Conservation (phyloP, 495 filamentous ascomycete genomes). For the Thozetella sp. region DNA sequence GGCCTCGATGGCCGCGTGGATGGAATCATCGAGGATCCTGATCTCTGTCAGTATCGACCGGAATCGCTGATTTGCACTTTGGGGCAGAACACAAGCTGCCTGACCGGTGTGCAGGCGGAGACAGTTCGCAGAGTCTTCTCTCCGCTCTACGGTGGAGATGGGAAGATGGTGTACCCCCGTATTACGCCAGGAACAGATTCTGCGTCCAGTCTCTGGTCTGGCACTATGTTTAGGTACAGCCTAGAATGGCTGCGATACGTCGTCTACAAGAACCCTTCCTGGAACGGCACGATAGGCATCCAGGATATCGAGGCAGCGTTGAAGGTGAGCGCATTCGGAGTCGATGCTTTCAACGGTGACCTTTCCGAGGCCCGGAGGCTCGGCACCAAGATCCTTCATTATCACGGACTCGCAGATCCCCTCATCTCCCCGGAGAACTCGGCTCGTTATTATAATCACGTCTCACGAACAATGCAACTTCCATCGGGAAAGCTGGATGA, state of each 20-base stretch:
- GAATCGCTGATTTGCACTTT: conserved; percentile 44
- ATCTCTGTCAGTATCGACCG: conserved; percentile 50
- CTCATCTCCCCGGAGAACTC: conserved; percentile 35
- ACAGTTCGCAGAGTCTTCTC: conserved; percentile 49
- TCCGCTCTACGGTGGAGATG: conserved; percentile 47
- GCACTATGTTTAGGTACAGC: no score
- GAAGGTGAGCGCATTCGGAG: no score
- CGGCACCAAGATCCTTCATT: conserved; percentile 46
- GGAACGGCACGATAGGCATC: no score
- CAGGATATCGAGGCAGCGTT: no score
- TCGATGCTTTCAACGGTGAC: conserved; percentile 37
- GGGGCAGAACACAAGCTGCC: conserved; percentile 32
- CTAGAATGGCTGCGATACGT: no score
- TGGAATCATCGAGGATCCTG: conserved; percentile 58
- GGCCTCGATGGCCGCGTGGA: conserved; percentile 54
- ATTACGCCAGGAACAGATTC: conserved; percentile 37
- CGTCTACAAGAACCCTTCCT: no score
- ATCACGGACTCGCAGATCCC: conserved; percentile 45
- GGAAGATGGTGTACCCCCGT: conserved; percentile 53
- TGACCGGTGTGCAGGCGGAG: conserved; percentile 48
- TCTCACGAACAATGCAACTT: conserved; percentile 42
- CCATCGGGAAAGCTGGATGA: conserved; percentile 44
- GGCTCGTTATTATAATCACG: conserved; percentile 36
- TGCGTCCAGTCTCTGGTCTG: no score
- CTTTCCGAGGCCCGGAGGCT: conserved; percentile 32